These are phyloP conservation scores for Akebia trifoliata DNA, from an alignment of 164 flowering plant species.

Conservation along the genomic window DNA sequence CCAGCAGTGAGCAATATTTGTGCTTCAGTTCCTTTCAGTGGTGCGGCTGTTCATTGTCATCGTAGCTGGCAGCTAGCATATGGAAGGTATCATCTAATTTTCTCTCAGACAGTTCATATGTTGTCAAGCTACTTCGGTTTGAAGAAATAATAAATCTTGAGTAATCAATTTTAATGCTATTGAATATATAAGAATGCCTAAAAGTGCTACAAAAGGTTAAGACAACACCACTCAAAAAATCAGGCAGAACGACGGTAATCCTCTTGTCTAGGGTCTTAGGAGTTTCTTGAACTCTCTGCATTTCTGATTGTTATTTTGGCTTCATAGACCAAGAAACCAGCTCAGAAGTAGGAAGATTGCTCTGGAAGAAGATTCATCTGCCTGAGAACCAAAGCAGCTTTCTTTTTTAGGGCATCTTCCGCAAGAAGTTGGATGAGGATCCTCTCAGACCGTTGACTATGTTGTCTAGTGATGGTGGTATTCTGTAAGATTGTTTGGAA, in stretches of 20 bases:
- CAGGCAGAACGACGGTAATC: not conserved
- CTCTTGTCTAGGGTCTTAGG: not conserved
- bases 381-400: slow-evolving; percentile 22
- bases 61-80: slow-evolving; percentile 56
- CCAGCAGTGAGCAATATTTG: not conserved
- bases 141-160: slow-evolving; percentile 17
- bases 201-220: not conserved
- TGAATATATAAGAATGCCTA: slow-evolving; percentile 1
- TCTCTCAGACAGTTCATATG: slow-evolving; percentile 10
- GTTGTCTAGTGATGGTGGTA: not conserved
- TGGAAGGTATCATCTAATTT: slow-evolving; percentile 54
- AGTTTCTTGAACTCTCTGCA: not conserved
- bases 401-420: slow-evolving; percentile 24
- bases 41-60: slow-evolving; percentile 47
- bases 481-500: slow-evolving; percentile 15
- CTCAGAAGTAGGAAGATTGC: slow-evolving; percentile 27
- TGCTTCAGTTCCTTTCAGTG: slow-evolving; percentile 32
- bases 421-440: slow-evolving; percentile 23
- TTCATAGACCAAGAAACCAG: not conserved
- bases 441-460: slow-evolving; percentile 11
- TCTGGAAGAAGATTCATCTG: slow-evolving; percentile 25
- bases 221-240: not conserved
- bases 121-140: slow-evolving; percentile 19
- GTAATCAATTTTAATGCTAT: not conserved
- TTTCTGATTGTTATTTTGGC: not conserved